Conservation (phyloP, 1,139 yeast species). For the Sugiyamaella sp. region DNA sequence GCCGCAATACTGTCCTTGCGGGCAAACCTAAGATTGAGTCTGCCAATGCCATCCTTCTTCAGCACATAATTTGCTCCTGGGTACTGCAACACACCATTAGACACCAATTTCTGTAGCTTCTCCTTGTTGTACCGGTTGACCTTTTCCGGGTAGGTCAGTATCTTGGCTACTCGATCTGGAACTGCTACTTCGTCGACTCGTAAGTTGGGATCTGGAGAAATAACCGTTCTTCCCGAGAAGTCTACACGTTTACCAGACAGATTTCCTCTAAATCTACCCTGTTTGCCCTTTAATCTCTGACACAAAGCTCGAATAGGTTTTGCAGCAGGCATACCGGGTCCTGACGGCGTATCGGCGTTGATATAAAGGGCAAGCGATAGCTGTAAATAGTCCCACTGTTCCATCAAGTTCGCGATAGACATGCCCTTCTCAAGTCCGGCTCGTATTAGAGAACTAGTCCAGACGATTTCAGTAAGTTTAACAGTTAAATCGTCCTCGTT, state of each 20-base stretch:
- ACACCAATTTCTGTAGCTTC: constrained; percentile 70
- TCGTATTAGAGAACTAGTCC: constrained; percentile 89
- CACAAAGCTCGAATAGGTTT: constrained; percentile 95
- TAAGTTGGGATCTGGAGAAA: constrained; percentile 97
- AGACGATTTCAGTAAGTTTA: constrained; percentile 92
- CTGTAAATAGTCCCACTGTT: constrained; percentile 98
- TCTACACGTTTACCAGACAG: constrained; percentile 98
- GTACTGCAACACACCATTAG: constrained; percentile 84
- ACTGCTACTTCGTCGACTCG: constrained; percentile 97
- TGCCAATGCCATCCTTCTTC: constrained; percentile 80
- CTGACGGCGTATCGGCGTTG: constrained; percentile 79
- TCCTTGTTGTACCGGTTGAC: constrained; percentile 86
- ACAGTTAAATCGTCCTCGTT: constrained; percentile 98
- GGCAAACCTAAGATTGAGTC: constrained; percentile 88
- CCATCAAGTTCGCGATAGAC: constrained; percentile 90
- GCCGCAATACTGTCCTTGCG: constrained; percentile 78
- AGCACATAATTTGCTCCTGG: constrained; percentile 96
- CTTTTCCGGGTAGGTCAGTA: constrained; percentile 92
- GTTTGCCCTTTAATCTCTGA: constrained; percentile 97
- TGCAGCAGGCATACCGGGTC: constrained; percentile 52
- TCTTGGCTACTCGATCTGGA: constrained; percentile 95
- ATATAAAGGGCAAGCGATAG: constrained; percentile 96
- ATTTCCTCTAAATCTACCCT: constrained; percentile 98
- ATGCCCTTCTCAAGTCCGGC: constrained; percentile 97
- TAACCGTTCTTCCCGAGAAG: constrained; percentile 97